Base-by-base conservation (phyloP, 2,329 filamentous ascomycete genomes). In the Neonectria punicea region DNA sequence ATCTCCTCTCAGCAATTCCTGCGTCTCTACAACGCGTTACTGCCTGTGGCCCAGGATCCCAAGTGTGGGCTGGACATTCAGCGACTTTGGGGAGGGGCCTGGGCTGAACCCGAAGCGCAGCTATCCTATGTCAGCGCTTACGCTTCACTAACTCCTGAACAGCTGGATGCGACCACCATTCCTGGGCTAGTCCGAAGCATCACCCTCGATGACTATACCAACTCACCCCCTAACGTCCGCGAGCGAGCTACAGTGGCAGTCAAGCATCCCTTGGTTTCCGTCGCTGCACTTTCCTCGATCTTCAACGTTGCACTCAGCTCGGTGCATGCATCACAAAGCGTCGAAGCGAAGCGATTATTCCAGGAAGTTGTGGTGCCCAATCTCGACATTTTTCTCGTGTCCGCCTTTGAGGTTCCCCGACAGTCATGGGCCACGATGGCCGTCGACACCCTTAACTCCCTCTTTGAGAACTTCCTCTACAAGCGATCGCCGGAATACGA, bases 91-190 rank as follows among this genome's bases (percentile, higher is more conserved):
- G 94, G 94, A 63, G 94, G 94, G 74, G 84, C 88, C 67, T 99
- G 97, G 95, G 89, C 91, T 67, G 89, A 97, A 70, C 88, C 92
- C 14, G 90, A 97, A 67, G 93, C 96, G 0, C 95, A 98, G 70
- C 83, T 99, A 39, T 97, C 94, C n/a, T 98, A 98, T 77, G 88
- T 98, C 58, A 91, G 92, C 68, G 94, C 94, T 18, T 98, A 95
- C 77, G 86, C 95, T 22, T 92, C 92, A 4, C 86, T 94, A 61
- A 88, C 87, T 13, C 86, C 91, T 0, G 88, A 93, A 30, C 88
- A 94, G 73, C 85, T 97, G 28, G 94, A 98, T 77, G 92, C 93
- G 3, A 92, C 90, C 13, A 92, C 92, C 39, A 96, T 98, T 63
- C 95, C 94, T 1, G 89, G 91, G 36, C 86, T 98, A 39, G 88